Evolutionary conservation across 192 early-diverging fungal species (phyloP), one percentile per base, ranked within the genome.

Genomic region (Podila minutissima): DNA sequence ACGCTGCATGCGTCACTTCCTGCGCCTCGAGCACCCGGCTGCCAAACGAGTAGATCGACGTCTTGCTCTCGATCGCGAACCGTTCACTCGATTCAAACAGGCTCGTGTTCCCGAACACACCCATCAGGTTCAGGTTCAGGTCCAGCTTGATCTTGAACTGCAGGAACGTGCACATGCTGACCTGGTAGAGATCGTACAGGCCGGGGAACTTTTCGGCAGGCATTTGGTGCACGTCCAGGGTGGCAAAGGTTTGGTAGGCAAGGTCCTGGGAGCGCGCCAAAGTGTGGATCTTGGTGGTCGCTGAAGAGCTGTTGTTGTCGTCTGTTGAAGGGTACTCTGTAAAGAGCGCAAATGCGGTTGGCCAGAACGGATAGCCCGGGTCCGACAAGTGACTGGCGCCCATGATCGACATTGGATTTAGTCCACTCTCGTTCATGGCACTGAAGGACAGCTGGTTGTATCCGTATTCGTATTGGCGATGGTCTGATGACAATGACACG

Each of bases 31-130:
- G 59, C 3, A 88, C 84, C 0, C 82, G 72, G 2, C 75, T 74
- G 12, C 85, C 87, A 71, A 86, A 88, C 2, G 87, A 88, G 37
- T 86, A 88, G 32, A 86, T 85, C 38, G 75, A 66, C 5, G 83
- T 88, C 8, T 70, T 81, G 59, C 87, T 86, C 60, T 83, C 62
- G 31, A 88, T 75, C 1, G 85, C 64, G 22, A 78, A 69, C 10
- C 78, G 82, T 12, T 85, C 82, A 20, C 60, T 69, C 11, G 85
- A 83, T 24, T 84, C 78, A 48, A 84, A 85, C 29, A 86, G 63
- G 17, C 72, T 83, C 4, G 74, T 84, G 59, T 86, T 88, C 62
- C 84, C 84, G 41, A 88, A 86, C 5, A 66, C 41, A 7, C 83
- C 82, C 7, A 77, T 82, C 57, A 85, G 48, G n/a, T 79, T 72